phyloP scores from a whole-genome alignment of 345 rosid genomes.

The Iberis pinnata region DNA sequence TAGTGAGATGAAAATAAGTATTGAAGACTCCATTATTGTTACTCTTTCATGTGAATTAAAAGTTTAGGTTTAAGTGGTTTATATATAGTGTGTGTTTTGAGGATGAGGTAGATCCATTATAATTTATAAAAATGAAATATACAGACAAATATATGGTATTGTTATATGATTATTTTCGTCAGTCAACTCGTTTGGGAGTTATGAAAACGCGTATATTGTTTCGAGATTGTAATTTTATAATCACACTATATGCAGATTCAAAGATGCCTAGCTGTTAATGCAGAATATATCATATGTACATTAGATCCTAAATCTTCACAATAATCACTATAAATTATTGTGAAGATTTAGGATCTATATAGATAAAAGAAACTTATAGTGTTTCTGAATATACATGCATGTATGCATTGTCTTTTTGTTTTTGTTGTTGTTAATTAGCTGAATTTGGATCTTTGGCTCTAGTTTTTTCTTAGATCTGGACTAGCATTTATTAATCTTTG shows the following conservation, averaged over 20 bases:
- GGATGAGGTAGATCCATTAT: slow-evolving; percentile 14
- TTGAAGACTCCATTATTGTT: slow-evolving; percentile 12
- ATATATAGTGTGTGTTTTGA: slow-evolving; percentile 12
- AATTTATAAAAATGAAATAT: too few species aligned
- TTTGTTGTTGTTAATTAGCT: too few species aligned
- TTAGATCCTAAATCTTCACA: neutral
- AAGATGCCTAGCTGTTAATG: slow-evolving; percentile 14
- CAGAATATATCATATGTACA: slow-evolving; percentile 10
- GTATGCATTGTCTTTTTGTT: too few species aligned
- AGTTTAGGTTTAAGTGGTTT: slow-evolving; percentile 10
- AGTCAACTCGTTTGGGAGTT: slow-evolving; percentile 30
- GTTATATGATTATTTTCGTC: neutral
- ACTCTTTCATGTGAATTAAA: neutral
- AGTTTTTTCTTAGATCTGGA: neutral
- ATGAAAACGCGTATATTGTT: slow-evolving; percentile 27
- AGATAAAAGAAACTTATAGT: too few species aligned
- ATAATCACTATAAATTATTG: neutral
- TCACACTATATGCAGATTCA: slow-evolving; percentile 17
- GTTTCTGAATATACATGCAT: too few species aligned
- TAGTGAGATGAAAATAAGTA: slow-evolving; percentile 8
- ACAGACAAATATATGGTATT: too few species aligned
- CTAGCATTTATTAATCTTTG: too few species aligned
- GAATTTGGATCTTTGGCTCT: too few species aligned
- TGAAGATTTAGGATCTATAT: too few species aligned
- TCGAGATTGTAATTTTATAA: neutral